These are phyloP conservation scores for Fraxinus angustifolia DNA, from an alignment of 305 asterid genomes.

Conservation along the genomic window DNA sequence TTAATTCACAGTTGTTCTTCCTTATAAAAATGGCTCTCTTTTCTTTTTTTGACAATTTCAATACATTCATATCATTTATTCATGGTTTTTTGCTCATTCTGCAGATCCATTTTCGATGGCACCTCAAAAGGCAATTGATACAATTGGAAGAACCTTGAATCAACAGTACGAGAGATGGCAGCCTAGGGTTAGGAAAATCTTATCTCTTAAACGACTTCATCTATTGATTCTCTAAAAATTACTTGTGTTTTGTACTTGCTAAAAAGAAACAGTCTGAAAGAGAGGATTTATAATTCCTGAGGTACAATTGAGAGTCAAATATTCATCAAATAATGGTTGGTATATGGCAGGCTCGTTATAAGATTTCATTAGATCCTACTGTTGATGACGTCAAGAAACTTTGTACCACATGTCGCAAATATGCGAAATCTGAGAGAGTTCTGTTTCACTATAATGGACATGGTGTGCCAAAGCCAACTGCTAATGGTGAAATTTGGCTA, in stretches of 20 bases:
- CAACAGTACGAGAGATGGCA: conserved; percentile 99
- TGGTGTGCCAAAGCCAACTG: conserved; percentile 98
- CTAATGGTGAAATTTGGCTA: conserved; percentile 97
- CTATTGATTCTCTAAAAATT: not conserved
- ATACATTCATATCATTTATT: conserved; percentile 14
- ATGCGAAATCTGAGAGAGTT: conserved; percentile 96
- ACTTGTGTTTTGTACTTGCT: conserved; percentile 1
- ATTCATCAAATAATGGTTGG: conserved; percentile 15
- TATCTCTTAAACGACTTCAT: not conserved
- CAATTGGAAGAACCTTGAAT: conserved; percentile 82
- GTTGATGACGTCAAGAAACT: conserved; percentile 91
- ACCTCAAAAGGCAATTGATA: conserved; percentile 91
- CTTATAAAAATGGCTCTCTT: not conserved
- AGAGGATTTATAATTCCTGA: conserved; percentile 8
- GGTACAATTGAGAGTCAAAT: conserved; percentile 12
- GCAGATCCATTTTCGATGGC: conserved; percentile 96
- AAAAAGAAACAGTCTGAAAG: not conserved
- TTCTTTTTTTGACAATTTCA: not conserved
- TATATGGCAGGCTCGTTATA: conserved; percentile 79
- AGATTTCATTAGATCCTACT: conserved; percentile 84
- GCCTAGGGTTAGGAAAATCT: conserved; percentile 62
- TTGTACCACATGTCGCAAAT: conserved; percentile 87
- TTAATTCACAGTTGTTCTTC: not conserved
- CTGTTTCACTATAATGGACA: conserved; percentile 96
- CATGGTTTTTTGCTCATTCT: conserved; percentile 20